Evolutionary conservation across 1,139 yeast genomes (phyloP).

Genomic region (Blastobotrys ciferrii): DNA sequence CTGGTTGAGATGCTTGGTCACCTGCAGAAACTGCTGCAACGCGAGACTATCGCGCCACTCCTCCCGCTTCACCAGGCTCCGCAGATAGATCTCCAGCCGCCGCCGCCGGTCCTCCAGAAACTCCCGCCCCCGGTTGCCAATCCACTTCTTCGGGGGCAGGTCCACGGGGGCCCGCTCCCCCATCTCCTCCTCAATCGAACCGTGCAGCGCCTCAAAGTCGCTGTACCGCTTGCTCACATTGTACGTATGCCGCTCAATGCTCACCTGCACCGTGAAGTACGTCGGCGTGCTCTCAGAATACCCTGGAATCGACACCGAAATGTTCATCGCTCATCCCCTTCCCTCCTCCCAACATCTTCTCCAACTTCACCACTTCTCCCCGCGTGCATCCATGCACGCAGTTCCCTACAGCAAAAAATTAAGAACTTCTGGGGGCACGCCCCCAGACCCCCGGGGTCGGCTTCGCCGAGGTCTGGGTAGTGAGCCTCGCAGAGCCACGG

Average conservation of each 20-base stretch:
- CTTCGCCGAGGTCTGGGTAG: too few species aligned
- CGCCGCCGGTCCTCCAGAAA: conserved; percentile 35
- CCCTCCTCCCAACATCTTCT: too few species aligned
- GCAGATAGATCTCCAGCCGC: conserved; percentile 35
- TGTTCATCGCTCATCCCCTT: conserved; percentile 9
- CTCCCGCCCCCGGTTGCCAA: conserved; percentile 29
- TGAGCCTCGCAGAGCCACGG: too few species aligned
- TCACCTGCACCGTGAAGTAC: conserved; percentile 39
- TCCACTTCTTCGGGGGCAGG: conserved; percentile 45
- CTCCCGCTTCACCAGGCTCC: conserved; percentile 35
- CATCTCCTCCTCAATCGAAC: conserved; percentile 46
- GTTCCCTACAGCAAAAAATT: too few species aligned
- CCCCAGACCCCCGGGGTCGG: too few species aligned
- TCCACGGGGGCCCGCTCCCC: conserved; percentile 47
- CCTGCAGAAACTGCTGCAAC: conserved; percentile 33
- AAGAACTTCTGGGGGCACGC: too few species aligned
- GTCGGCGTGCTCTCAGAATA: conserved; percentile 39
- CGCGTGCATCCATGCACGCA: not conserved
- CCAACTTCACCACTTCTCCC: too few species aligned
- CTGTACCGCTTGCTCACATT: conserved; percentile 46
- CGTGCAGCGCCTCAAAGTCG: conserved; percentile 51
- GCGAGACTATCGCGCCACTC: conserved; percentile 37
- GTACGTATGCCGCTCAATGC: conserved; percentile 32
- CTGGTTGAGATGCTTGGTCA: conserved; percentile 24
- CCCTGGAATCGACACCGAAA: conserved; percentile 32